A percentile compares a stretch with the other conserved stretches of the same genome.
Evolutionary conservation across 371 early-diverging fungal genomes (phyloP).

Genomic region (Gilbertella persicaria): DNA sequence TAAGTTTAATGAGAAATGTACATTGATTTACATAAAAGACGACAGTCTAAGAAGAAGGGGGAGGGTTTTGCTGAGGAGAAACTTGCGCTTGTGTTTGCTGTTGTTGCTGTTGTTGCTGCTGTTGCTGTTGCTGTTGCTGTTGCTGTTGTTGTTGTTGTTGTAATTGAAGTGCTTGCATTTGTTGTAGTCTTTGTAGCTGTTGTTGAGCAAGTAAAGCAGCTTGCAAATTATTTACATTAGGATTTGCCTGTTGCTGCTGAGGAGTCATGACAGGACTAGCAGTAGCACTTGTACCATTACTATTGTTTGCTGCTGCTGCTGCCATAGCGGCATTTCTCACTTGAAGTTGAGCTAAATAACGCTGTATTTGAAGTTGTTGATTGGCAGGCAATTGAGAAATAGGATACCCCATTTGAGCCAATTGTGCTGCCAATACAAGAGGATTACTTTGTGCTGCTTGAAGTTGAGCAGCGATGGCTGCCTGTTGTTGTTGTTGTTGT

Average conservation of each 20-base stretch:
- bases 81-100: neutral
- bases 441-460: slow-evolving; percentile 35
- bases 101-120: slow-evolving; percentile 6
- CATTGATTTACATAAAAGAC: no score
- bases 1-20: no score
- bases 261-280: neutral
- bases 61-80: neutral
- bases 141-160: slow-evolving; percentile 9
- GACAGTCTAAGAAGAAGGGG: neutral
- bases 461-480: slow-evolving; percentile 23
- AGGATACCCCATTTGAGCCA: slow-evolving; percentile 49
- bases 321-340: slow-evolving; percentile 38
- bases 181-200: slow-evolving; percentile 7
- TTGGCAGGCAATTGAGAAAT: slow-evolving; percentile 39
- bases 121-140: slow-evolving; percentile 1
- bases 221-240: slow-evolving; percentile 11
- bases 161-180: neutral
- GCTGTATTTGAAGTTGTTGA: slow-evolving; percentile 44
- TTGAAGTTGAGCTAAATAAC: slow-evolving; percentile 43
- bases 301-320: slow-evolving; percentile 16
- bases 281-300: neutral
- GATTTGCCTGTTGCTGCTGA: neutral
- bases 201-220: slow-evolving; percentile 19
- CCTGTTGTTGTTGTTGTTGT: slow-evolving; percentile 26
- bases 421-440: slow-evolving; percentile 40